These are phyloP conservation scores for Ceratocystis lukuohia DNA, from an alignment of 2,329 filamentous ascomycete genomes.

Conservation along the genomic window DNA sequence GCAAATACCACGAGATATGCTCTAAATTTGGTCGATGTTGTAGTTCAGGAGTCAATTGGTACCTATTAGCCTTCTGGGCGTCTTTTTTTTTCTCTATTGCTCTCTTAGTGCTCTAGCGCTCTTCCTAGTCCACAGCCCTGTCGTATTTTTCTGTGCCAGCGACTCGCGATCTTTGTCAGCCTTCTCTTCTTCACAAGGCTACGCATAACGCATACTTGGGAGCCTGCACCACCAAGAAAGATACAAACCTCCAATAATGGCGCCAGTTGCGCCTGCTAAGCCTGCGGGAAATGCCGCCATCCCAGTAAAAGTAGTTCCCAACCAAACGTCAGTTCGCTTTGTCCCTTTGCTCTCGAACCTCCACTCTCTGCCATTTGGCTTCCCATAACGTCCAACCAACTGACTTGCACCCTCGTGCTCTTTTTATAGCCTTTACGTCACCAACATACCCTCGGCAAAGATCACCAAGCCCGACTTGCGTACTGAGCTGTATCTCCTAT, in stretches of 20 bases:
- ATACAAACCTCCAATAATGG: constrained; percentile 11
- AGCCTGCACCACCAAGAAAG: too few species aligned
- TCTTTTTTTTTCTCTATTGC: background rate
- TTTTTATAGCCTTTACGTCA: constrained; percentile 63
- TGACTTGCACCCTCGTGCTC: background rate
- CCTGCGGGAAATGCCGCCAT: background rate
- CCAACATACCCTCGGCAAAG: constrained; percentile 74
- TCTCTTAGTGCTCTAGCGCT: background rate
- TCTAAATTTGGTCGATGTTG: background rate
- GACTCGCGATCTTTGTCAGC: constrained; percentile 18
- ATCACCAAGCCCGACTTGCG: constrained; percentile 80
- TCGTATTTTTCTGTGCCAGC: constrained; percentile 6
- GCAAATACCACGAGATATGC: background rate
- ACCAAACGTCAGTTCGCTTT: constrained; percentile 52
- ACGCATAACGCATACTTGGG: constrained; percentile 23
- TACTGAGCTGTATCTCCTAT: constrained; percentile 79
- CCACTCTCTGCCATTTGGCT: background rate
- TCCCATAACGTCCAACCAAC: background rate
- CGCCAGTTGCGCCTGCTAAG: constrained; percentile 12
- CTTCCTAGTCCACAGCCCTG: constrained; percentile 5
- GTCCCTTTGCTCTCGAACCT: constrained; percentile 5
- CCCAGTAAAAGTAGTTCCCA: constrained; percentile 40
- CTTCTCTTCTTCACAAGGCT: constrained; percentile 16
- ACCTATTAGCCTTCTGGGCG: background rate
- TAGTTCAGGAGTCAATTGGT: background rate